Percentiles rank a stretch among this genome's conserved stretches.
These are phyloP conservation scores for Erysimum pusillum DNA, from an alignment of 441 rosid species.

Conservation along the genomic window DNA sequence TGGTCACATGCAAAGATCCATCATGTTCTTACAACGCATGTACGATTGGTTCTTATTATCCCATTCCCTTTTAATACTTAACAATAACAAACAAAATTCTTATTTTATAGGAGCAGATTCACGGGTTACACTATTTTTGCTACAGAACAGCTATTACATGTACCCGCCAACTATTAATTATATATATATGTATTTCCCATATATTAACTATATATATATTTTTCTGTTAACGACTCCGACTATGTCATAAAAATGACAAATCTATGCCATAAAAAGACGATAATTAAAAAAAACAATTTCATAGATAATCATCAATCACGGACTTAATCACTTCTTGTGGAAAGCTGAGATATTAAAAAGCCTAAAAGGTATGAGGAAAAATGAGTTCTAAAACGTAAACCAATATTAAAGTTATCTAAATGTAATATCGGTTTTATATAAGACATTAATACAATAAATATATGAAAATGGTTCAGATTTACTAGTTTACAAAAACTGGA, in stretches of 20 bases:
- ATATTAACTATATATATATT: no score
- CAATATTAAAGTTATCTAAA: neutral
- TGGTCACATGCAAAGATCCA: constrained; percentile 41
- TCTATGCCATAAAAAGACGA: neutral
- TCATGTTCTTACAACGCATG: constrained; percentile 25
- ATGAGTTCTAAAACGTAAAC: neutral
- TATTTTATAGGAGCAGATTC: constrained; percentile 26
- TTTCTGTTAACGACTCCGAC: neutral
- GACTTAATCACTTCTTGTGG: constrained; percentile 5
- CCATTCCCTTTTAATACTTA: neutral
- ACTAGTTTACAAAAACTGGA: neutral
- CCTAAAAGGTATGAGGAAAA: neutral
- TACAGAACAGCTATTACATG: constrained; percentile 15
- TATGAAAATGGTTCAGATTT: neutral
- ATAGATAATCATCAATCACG: constrained; percentile 28
- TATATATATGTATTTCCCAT: neutral
- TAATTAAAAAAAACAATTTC: neutral
- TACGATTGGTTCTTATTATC: constrained; percentile 13
- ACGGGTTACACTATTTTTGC: constrained; percentile 39
- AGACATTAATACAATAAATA: neutral
- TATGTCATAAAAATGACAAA: neutral
- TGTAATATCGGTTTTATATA: neutral
- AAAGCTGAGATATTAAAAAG: constrained; percentile 3
- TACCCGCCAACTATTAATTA: neutral
- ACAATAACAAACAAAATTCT: neutral